phyloP scores from a whole-genome alignment of 2,329 filamentous ascomycete species.

The Fusarium citri region DNA sequence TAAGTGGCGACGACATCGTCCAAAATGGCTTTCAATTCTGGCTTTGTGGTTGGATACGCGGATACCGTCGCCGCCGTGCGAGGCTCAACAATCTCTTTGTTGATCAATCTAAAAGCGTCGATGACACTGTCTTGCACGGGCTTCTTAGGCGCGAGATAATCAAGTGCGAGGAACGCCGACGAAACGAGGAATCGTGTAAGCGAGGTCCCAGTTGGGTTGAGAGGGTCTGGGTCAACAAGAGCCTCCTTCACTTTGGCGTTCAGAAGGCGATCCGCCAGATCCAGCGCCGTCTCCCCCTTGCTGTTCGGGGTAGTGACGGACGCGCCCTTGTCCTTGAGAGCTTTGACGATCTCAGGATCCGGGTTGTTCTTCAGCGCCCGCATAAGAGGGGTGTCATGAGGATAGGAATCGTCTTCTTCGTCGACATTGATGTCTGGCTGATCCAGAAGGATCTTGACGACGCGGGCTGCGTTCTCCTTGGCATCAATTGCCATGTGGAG shows the following conservation, averaged over 20 bases:
- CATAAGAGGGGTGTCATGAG: constrained; percentile 1
- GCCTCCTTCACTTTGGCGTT: not conserved
- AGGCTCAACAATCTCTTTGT: not conserved
- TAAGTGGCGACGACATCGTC: not conserved
- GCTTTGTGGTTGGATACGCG: not conserved
- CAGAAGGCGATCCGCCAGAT: not conserved
- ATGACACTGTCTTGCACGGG: not conserved
- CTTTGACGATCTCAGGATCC: not conserved
- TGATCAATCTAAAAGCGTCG: not conserved
- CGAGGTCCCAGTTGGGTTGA: not conserved
- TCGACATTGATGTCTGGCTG: not conserved
- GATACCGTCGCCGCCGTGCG: not conserved
- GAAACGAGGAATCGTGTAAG: not conserved
- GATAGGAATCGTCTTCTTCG: constrained; percentile 3
- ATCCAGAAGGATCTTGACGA: not conserved
- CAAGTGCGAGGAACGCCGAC: not conserved
- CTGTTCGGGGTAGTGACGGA: not conserved
- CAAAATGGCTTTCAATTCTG: not conserved
- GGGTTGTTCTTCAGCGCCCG: not conserved
- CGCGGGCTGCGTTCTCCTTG: not conserved
- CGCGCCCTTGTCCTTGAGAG: not conserved
- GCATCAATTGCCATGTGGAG: constrained; percentile 6
- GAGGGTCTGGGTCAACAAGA: not conserved
- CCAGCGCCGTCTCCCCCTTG: not conserved
- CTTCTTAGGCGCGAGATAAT: not conserved